phyloP scores from a whole-genome alignment of 352 stramenopile genomes.

The Phytophthora multivora region DNA sequence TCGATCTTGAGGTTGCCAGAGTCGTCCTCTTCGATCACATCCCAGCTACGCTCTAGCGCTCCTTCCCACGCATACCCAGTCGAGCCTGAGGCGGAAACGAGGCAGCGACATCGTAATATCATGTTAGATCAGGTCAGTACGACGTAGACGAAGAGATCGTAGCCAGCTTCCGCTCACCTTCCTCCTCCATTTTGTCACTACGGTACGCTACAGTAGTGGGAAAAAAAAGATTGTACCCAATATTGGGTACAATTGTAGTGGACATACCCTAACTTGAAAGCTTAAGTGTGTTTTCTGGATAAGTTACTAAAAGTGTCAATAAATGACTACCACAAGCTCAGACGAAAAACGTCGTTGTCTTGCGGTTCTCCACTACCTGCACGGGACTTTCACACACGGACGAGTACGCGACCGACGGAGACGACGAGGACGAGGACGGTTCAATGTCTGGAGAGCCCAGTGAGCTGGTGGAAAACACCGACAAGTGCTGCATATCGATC shows the following conservation, averaged over 20 bases:
- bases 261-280: too few relatives aligned
- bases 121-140: constrained; percentile 7
- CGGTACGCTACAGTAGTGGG: not conserved
- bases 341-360: constrained; percentile 66
- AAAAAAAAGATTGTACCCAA: not conserved
- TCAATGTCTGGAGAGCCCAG: constrained; percentile 38
- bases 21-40: constrained; percentile 87
- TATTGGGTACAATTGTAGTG: not conserved
- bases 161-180: constrained; percentile 14
- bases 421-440: constrained; percentile 47
- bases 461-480: constrained; percentile 52
- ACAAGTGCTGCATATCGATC: constrained; percentile 47
- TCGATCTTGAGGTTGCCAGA: constrained; percentile 82
- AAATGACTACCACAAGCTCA: constrained; percentile 11
- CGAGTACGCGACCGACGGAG: constrained; percentile 64
- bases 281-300: constrained; percentile 14
- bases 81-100: constrained; percentile 20
- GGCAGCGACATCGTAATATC: not conserved
- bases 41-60: constrained; percentile 84
- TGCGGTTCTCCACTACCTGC: constrained; percentile 30
- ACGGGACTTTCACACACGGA: constrained; percentile 66
- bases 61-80: constrained; percentile 87
- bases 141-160: not conserved
- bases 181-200: constrained; percentile 30
- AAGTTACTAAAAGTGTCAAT: constrained; percentile 24